phyloP scores from a whole-genome alignment of 352 stramenopile genomes.

The Plasmopara viticola region DNA sequence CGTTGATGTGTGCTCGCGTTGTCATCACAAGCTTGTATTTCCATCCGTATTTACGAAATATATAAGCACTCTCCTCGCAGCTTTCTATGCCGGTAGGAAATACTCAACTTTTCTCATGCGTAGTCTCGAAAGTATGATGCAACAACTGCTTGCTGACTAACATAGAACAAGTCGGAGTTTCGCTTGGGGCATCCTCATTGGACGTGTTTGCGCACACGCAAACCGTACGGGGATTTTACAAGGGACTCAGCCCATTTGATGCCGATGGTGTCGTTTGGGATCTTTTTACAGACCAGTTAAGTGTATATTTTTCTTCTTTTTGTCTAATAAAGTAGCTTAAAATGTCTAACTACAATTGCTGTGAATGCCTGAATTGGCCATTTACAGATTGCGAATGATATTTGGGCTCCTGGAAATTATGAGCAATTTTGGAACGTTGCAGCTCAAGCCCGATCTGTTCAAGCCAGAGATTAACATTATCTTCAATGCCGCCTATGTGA shows the following conservation, averaged over 20 bases:
- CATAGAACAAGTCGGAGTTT: slow-evolving; percentile 65
- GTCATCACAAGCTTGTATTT: slow-evolving; percentile 57
- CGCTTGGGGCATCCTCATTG: slow-evolving; percentile 54
- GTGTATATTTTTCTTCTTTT: slow-evolving; percentile 9
- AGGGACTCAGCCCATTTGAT: slow-evolving; percentile 60
- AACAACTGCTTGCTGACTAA: slow-evolving; percentile 2
- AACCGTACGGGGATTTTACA: slow-evolving; percentile 58
- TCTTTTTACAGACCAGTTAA: slow-evolving; percentile 64
- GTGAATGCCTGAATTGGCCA: slow-evolving; percentile 5
- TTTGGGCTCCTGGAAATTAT: slow-evolving; percentile 73
- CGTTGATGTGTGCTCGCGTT: slow-evolving; percentile 42
- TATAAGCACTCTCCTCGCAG: slow-evolving; percentile 57
- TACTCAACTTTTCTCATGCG: not conserved
- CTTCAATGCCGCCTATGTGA: slow-evolving; percentile 62
- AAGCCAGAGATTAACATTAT: slow-evolving; percentile 68
- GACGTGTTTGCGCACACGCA: slow-evolving; percentile 76
- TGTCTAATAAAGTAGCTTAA: not conserved
- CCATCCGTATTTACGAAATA: slow-evolving; percentile 76
- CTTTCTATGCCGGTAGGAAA: slow-evolving; percentile 63
- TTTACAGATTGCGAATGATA: slow-evolving; percentile 64
- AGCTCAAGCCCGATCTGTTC: slow-evolving; percentile 63
- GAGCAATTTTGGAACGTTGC: slow-evolving; percentile 70
- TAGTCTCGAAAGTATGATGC: not conserved
- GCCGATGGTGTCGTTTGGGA: slow-evolving; percentile 56
- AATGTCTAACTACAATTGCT: slow-evolving; percentile 8